Percentiles rank a stretch among this genome's conserved stretches.
phyloP scores from a whole-genome alignment of 805 yeast genomes.

The Pichia thaimueangensis region DNA sequence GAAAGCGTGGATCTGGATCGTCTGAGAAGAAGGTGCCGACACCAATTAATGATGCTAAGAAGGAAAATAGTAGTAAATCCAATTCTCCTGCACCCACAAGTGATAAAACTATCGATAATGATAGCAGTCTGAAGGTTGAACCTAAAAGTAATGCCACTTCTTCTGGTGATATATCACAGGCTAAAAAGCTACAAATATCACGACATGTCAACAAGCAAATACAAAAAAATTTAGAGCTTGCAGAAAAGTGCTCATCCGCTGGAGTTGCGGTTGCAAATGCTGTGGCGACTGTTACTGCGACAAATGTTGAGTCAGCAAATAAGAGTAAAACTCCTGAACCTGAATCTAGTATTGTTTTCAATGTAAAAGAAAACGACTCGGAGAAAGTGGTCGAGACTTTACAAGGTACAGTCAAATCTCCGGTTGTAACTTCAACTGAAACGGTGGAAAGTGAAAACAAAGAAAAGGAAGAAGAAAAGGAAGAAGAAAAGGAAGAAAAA shows the following conservation, averaged over 20 bases:
- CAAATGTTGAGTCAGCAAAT: background rate
- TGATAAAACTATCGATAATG: too few relatives aligned
- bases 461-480: conserved; percentile 1
- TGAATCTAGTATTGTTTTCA: background rate
- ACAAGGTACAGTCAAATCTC: background rate
- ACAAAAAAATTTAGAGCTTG: conserved; percentile 2
- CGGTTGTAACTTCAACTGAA: background rate
- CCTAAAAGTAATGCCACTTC: conserved; percentile 4
- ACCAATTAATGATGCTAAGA: background rate
- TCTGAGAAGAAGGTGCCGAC: conserved; percentile 7
- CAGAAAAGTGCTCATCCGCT: background rate
- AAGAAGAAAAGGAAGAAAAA: conserved; percentile 5
- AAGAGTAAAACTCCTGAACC: background rate
- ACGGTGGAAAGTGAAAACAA: background rate
- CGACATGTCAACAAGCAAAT: conserved; percentile 4
- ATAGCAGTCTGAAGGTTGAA: too few relatives aligned
- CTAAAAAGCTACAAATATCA: conserved; percentile 7
- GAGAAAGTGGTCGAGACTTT: background rate
- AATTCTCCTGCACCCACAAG: background rate
- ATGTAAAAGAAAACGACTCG: background rate
- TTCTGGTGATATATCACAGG: background rate
- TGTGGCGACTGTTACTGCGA: background rate
- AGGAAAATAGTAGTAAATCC: background rate
- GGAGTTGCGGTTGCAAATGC: background rate
- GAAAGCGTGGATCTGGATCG: conserved; percentile 10